Evolutionary conservation across 306 rosid species (phyloP), one percentile per base, ranked within the genome.

Genomic region (Rosa lucieae): DNA sequence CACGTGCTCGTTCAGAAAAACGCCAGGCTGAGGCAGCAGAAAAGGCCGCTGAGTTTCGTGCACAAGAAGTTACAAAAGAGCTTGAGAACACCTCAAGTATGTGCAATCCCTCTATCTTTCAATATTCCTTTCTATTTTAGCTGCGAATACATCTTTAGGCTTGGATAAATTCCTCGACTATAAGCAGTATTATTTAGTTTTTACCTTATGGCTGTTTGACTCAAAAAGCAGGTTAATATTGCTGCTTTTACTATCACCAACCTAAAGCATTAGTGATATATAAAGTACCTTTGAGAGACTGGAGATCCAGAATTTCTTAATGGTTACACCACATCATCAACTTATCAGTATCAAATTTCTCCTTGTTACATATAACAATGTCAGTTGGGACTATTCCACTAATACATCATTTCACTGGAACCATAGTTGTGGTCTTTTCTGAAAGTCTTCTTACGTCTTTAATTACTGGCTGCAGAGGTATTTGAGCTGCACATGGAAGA

Each of bases 81-180:
- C 98, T 95, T 5, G 99, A 95, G 89, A 95, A 92, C 89, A 95
- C 98, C 77, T 90, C 98, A 77, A 92, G 98, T 94, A 92, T 67
- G 87, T 66, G 17, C 37, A 77, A 43, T 70, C 61, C 73, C 23
- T 55, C n/a, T 76, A 17, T 43, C 42, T 56, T 15, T 56, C 21
- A 74, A 70, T 35, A 13, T 62, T 52, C 9, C 0, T 18, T 21
- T 15, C 43, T 44, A 40, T 29, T 53, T 12, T 46, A 20, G 71
- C 66, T 66, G 40, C 11, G 14, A 10, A 37, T 65, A 32, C 21
- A 66, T 17, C 5, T 48, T 6, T 66, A 47, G 58, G 44, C 48
- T 62, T 29, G 3, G 4, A 6, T 20, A 48, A 13, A 32, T 35
- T 48, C 23, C 18, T 13, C 35, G 20, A 65, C 29, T 68, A 65